A percentile compares a stretch with the other conserved stretches of the same genome.
Conservation (phyloP, 352 stramenopile genomes). For the Globisporangium paddicum region DNA sequence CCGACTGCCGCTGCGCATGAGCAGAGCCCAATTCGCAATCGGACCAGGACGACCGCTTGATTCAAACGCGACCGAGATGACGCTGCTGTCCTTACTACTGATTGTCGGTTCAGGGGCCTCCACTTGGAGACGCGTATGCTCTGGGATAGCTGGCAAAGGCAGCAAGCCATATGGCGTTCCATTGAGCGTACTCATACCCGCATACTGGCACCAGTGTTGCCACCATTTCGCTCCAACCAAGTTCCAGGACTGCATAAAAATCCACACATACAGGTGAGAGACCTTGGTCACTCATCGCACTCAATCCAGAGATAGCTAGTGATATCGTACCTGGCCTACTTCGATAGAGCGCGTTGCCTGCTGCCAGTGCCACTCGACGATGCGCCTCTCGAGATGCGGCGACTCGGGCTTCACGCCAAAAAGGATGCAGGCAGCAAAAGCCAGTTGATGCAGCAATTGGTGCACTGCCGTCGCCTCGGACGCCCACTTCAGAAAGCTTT, state of each 20-base stretch:
- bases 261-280: conserved; percentile 7
- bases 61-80: background rate
- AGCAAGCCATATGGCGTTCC: conserved; percentile 58
- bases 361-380: conserved; percentile 72
- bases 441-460: conserved; percentile 63
- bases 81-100: background rate
- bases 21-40: conserved; percentile 76
- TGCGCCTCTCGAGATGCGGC: conserved; percentile 55
- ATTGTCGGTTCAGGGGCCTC: background rate
- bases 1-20: conserved; percentile 70
- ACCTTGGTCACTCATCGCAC: background rate
- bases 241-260: conserved; percentile 54
- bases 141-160: conserved; percentile 42
- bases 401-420: conserved; percentile 77
- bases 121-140: conserved; percentile 5
- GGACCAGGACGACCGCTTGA: conserved; percentile 41
- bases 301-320: background rate
- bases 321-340: conserved; percentile 45
- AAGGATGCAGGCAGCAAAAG: conserved; percentile 67
- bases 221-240: conserved; percentile 72
- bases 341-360: conserved; percentile 35
- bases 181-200: conserved; percentile 51
- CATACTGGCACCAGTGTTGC: conserved; percentile 78
- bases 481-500: conserved; percentile 52
- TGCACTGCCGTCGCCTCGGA: conserved; percentile 28